phyloP scores from a whole-genome alignment of 495 filamentous ascomycete species.

The Penicillium lagena region DNA sequence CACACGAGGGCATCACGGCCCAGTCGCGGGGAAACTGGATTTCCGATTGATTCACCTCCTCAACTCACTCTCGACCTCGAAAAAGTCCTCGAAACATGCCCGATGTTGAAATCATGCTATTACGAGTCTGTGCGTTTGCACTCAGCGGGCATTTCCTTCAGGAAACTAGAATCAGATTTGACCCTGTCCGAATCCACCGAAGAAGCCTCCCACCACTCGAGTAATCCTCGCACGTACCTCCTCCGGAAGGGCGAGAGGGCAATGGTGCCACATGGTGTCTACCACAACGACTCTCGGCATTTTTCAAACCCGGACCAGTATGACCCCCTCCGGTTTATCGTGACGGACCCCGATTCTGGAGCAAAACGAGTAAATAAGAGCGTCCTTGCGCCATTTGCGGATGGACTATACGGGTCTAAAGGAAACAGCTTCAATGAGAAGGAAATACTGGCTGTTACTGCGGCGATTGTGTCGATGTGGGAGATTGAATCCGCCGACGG shows the following conservation, averaged over 20 bases:
- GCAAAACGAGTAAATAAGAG: constrained; percentile 16
- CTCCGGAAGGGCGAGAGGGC: constrained; percentile 44
- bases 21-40: constrained; percentile 39
- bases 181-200: constrained; percentile 36
- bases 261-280: constrained; percentile 42
- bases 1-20: constrained; percentile 39
- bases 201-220: constrained; percentile 21
- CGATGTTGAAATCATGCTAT: constrained; percentile 46
- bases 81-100: constrained; percentile 39
- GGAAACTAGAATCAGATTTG: constrained; percentile 36
- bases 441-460: constrained; percentile 41
- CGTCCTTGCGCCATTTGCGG: constrained; percentile 39
- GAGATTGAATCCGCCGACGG: constrained; percentile 39
- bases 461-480: constrained; percentile 44
- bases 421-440: constrained; percentile 44
- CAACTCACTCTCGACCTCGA: constrained; percentile 40
- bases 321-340: constrained; percentile 47
- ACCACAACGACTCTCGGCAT: constrained; percentile 40
- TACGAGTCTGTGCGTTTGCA: constrained; percentile 50
- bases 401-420: constrained; percentile 37
- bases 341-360: constrained; percentile 26
- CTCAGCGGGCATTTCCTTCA: constrained; percentile 38
- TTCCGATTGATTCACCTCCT: constrained; percentile 46
- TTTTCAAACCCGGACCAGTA: constrained; percentile 46
- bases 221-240: constrained; percentile 32